These are phyloP conservation scores for Arthrocladium fulminans DNA, from an alignment of 2,329 filamentous ascomycete genomes.

Conservation along the genomic window DNA sequence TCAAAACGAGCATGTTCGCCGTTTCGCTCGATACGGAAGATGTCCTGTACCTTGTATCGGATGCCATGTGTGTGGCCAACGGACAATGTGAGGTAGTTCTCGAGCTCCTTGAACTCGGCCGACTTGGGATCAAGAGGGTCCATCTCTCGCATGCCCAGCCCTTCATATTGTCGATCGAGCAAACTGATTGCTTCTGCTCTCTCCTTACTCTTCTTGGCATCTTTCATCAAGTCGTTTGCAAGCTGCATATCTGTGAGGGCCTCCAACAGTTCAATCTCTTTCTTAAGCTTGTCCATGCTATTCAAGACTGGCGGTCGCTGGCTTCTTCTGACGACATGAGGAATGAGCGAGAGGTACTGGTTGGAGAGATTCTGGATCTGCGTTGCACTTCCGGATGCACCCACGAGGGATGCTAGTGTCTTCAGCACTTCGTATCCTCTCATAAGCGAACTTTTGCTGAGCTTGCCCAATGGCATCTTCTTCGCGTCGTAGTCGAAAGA, in stretches of 20 bases:
- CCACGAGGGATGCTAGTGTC: slow-evolving; percentile 60
- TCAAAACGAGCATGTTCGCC: slow-evolving; percentile 64
- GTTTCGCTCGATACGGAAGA: slow-evolving; percentile 72
- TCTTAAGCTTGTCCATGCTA: slow-evolving; percentile 18
- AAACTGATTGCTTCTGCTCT: slow-evolving; percentile 48
- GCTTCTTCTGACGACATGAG: slow-evolving; percentile 68
- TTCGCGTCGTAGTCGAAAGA: slow-evolving; percentile 37
- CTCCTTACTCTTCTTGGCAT: slow-evolving; percentile 40
- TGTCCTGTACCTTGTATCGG: slow-evolving; percentile 46
- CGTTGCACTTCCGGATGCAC: slow-evolving; percentile 41
- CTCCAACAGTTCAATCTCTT: slow-evolving; percentile 37
- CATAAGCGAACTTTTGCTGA: slow-evolving; percentile 39
- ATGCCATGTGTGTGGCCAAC: slow-evolving; percentile 58
- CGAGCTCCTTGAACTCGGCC: slow-evolving; percentile 56
- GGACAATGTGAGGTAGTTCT: slow-evolving; percentile 58
- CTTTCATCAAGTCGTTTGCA: slow-evolving; percentile 67
- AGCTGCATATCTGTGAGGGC: slow-evolving; percentile 79
- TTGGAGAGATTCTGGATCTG: slow-evolving; percentile 62
- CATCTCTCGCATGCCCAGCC: slow-evolving; percentile 68
- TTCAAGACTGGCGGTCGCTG: slow-evolving; percentile 13
- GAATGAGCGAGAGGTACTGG: slow-evolving; percentile 70
- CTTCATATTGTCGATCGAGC: slow-evolving; percentile 64
- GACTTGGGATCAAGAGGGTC: slow-evolving; percentile 52
- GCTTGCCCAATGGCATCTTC: slow-evolving; percentile 43
- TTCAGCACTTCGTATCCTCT: slow-evolving; percentile 69